Percentiles rank a stretch among this genome's conserved stretches.
Conservation (phyloP, 352 stramenopile genomes). For the Phytophthora cryptogea region DNA sequence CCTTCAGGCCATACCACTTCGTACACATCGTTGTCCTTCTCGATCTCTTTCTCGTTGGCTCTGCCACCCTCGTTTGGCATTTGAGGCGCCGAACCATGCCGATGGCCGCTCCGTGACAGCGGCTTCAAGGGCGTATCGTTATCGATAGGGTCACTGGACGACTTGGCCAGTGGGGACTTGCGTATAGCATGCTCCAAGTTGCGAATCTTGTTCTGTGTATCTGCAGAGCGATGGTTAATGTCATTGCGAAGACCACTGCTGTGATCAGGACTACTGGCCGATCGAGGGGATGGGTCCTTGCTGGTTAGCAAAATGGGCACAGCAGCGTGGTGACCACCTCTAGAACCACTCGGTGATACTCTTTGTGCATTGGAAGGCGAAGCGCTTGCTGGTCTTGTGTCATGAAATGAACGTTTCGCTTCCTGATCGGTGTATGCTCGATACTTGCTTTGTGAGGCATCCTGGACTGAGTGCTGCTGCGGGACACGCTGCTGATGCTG, state of each 20-base stretch:
- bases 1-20: conserved; percentile 77
- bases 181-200: conserved; percentile 47
- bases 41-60: conserved; percentile 30
- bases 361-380: conserved; percentile 17
- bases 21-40: conserved; percentile 64
- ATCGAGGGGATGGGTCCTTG: conserved; percentile 29
- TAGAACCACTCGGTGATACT: conserved; percentile 24
- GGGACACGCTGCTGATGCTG: conserved; percentile 18
- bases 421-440: conserved; percentile 40
- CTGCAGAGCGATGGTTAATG: conserved; percentile 29
- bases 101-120: conserved; percentile 39
- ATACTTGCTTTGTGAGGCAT: conserved; percentile 31
- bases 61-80: conserved; percentile 23
- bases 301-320: conserved; percentile 26
- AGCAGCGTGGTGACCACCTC: conserved; percentile 17
- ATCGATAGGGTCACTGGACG: conserved; percentile 41
- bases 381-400: conserved; percentile 28
- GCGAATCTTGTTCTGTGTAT: conserved; percentile 45
- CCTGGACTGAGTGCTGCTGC: conserved; percentile 21
- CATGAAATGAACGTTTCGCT: conserved; percentile 40
- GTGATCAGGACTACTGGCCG: conserved; percentile 24
- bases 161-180: conserved; percentile 48
- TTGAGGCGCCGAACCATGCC: conserved; percentile 27
- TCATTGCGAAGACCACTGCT: conserved; percentile 30
- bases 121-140: conserved; percentile 46